Conservation (phyloP, 1,284 basidiomycete species). For the Schizophyllum amplum region DNA sequence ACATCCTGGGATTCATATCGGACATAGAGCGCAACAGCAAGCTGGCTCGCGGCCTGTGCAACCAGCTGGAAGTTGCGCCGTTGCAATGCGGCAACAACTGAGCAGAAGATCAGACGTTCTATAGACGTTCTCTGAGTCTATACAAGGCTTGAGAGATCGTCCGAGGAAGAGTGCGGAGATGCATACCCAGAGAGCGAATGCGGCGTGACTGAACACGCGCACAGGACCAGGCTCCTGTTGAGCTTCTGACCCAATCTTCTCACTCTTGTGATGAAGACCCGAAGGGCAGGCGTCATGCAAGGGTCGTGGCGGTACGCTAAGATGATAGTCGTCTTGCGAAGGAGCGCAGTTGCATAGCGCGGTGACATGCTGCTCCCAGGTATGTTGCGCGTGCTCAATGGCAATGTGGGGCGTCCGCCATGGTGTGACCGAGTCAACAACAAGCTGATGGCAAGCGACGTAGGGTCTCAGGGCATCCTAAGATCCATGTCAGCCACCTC, state of each 20-base stretch:
- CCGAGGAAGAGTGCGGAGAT: neutral
- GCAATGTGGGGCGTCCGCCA: neutral
- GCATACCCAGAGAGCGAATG: neutral
- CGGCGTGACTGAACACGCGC: neutral
- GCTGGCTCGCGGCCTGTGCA: neutral
- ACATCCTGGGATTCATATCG: neutral
- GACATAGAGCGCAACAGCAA: neutral
- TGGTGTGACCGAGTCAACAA: neutral
- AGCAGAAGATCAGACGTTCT: neutral
- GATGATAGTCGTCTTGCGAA: neutral
- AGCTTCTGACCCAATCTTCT: neutral
- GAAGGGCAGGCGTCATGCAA: neutral
- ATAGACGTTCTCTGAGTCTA: neutral
- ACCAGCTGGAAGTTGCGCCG: neutral
- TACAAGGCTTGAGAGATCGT: neutral
- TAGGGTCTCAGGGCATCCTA: neutral
- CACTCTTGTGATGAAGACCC: neutral
- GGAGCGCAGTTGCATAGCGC: neutral
- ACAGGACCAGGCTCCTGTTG: neutral
- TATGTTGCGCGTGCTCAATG: neutral
- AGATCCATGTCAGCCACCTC: neutral
- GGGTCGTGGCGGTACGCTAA: neutral
- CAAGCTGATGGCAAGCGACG: neutral
- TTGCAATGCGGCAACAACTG: neutral
- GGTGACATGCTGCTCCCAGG: neutral